phyloP scores from a whole-genome alignment of 192 early-diverging fungal species.

The Backusella circina region DNA sequence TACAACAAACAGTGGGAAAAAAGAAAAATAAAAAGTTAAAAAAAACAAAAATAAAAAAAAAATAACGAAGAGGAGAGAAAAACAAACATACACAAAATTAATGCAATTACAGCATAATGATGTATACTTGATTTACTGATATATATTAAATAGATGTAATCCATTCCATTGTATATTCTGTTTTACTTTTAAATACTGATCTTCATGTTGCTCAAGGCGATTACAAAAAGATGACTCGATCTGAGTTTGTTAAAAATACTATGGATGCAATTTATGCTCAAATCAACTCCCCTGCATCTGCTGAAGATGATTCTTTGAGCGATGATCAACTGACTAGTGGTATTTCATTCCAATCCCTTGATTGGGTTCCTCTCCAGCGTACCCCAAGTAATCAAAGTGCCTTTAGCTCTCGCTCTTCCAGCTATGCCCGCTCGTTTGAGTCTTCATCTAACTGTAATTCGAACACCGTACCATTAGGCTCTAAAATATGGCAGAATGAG shows the following conservation, averaged over 20 bases:
- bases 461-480: background rate
- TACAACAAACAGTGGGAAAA: background rate
- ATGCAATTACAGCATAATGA: background rate
- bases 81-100: background rate
- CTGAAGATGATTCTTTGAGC: background rate
- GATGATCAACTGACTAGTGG: slow-evolving; percentile 12
- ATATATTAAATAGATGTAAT: slow-evolving; percentile 61
- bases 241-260: slow-evolving; percentile 71
- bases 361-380: slow-evolving; percentile 5
- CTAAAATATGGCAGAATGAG: slow-evolving; percentile 12
- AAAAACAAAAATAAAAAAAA: background rate
- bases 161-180: slow-evolving; percentile 81
- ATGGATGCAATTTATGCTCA: slow-evolving; percentile 47
- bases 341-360: slow-evolving; percentile 4
- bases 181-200: slow-evolving; percentile 91
- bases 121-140: background rate
- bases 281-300: slow-evolving; percentile 2
- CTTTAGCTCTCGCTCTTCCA: background rate
- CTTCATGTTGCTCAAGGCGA: slow-evolving; percentile 77
- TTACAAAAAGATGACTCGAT: slow-evolving; percentile 70
- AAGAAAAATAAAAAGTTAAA: background rate
- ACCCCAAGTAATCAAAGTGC: slow-evolving; percentile 17
- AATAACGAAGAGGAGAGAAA: background rate
- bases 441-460: background rate
- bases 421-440: background rate